A percentile compares a stretch with the other conserved stretches of the same genome.
These are phyloP conservation scores for Stachybotrys chlorohalonatus DNA, from an alignment of 2,329 filamentous ascomycete species.

Conservation along the genomic window DNA sequence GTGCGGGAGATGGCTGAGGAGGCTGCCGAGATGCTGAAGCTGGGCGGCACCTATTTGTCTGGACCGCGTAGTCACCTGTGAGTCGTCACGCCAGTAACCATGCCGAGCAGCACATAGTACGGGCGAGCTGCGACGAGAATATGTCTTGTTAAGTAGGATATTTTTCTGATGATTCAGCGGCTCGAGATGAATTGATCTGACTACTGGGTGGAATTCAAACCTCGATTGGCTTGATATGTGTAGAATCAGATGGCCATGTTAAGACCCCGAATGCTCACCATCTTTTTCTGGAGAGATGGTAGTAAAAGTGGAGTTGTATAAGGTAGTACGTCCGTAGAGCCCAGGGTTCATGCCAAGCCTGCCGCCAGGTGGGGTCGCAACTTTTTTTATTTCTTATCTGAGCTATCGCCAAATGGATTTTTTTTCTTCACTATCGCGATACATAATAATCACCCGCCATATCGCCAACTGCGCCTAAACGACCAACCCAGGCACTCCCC, in stretches of 20 bases:
- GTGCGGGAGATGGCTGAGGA: constrained; percentile 84
- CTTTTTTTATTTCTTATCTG: constrained; percentile 1
- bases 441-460: constrained; percentile 5
- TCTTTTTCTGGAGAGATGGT: too few relatives aligned
- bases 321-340: too few relatives aligned
- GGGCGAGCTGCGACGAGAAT: too few relatives aligned
- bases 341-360: neutral
- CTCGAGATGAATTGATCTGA: too few relatives aligned
- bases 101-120: too few relatives aligned
- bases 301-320: too few relatives aligned
- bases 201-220: too few relatives aligned
- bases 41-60: constrained; percentile 51
- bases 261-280: too few relatives aligned
- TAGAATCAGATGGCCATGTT: neutral
- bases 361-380: neutral
- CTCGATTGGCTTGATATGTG: neutral
- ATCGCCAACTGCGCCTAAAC: constrained; percentile 9
- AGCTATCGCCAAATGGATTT: constrained; percentile 1
- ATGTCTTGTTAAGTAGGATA: too few relatives aligned
- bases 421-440: constrained; percentile 14
- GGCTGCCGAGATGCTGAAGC: constrained; percentile 58
- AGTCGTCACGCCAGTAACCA: neutral
- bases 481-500: constrained; percentile 4
- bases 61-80: constrained; percentile 24
- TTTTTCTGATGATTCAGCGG: too few relatives aligned